Evolutionary conservation across 257 asterid genomes (phyloP).

Genomic region (Lycium barbarum): DNA sequence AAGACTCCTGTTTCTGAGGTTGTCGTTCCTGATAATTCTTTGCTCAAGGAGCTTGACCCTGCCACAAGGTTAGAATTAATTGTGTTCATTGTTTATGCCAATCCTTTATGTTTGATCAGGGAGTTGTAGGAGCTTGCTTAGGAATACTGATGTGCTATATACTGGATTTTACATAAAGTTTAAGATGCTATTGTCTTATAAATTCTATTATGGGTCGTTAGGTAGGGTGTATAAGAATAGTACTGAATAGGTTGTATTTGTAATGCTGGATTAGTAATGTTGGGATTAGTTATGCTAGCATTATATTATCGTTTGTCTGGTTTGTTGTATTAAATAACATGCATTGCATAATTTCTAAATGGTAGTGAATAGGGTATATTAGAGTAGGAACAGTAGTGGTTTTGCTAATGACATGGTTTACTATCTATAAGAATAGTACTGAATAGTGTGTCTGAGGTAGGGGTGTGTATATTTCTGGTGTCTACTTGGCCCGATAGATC

Average conservation of each 20-base stretch:
- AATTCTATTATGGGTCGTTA: not conserved
- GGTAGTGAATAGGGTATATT: too few relatives aligned
- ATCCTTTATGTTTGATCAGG: not conserved
- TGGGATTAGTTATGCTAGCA: too few relatives aligned
- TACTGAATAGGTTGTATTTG: too few relatives aligned
- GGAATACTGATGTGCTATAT: not conserved
- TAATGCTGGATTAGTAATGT: too few relatives aligned
- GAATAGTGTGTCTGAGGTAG: not conserved
- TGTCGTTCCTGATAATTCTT: conserved; percentile 62
- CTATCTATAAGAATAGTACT: too few relatives aligned
- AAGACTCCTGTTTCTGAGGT: conserved; percentile 87
- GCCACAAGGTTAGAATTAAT: conserved; percentile 71
- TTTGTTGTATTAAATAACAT: too few relatives aligned
- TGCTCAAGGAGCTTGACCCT: conserved; percentile 90
- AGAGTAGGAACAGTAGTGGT: too few relatives aligned
- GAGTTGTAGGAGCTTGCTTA: not conserved
- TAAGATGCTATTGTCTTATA: not conserved
- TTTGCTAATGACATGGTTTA: too few relatives aligned
- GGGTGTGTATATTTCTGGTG: not conserved
- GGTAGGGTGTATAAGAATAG: too few relatives aligned
- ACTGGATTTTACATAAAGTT: not conserved
- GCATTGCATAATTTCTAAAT: too few relatives aligned
- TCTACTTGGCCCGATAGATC: not conserved
- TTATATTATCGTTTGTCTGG: too few relatives aligned
- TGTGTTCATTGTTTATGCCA: not conserved